Percentiles rank a stretch among this genome's conserved stretches.
Conservation (phyloP, 352 stramenopile genomes). For the Pythium utonaiense region DNA sequence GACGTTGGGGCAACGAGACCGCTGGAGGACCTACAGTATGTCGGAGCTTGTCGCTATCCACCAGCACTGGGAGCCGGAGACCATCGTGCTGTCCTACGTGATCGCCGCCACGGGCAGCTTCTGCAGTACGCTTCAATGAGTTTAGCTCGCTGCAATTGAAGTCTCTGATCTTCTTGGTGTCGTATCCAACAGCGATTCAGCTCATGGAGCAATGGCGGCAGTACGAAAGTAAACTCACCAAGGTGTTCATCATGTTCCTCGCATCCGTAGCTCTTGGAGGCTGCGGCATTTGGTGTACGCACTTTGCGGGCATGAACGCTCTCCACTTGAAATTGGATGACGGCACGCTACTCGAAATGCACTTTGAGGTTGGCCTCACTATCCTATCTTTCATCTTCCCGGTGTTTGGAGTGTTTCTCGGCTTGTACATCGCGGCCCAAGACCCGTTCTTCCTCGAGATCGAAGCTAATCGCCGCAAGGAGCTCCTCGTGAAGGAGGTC, state of each 20-base stretch:
- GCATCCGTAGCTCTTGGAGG: conserved; percentile 42
- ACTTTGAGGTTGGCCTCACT: conserved; percentile 51
- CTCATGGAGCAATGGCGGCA: conserved; percentile 26
- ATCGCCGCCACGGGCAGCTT: conserved; percentile 60
- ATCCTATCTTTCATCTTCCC: conserved; percentile 49
- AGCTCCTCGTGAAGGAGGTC: conserved; percentile 21
- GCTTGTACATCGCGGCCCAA: conserved; percentile 8
- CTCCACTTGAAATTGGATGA: conserved; percentile 36
- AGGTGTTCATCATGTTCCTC: conserved; percentile 35
- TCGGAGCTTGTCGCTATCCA: neutral
- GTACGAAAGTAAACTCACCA: conserved; percentile 12
- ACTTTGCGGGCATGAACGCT: conserved; percentile 66
- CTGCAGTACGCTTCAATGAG: conserved; percentile 60
- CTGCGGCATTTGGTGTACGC: conserved; percentile 68
- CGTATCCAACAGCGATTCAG: conserved; percentile 16
- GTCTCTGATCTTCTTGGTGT: neutral
- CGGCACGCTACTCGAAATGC: conserved; percentile 31
- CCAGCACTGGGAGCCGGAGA: conserved; percentile 1
- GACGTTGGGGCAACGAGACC: too few relatives aligned
- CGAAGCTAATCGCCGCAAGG: conserved; percentile 2
- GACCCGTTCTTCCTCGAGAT: conserved; percentile 21
- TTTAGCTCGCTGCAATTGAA: too few relatives aligned
- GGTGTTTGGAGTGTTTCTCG: conserved; percentile 47
- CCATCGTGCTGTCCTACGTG: conserved; percentile 46
- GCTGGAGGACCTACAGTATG: too few relatives aligned